Evolutionary conservation across 169 alveolate species (phyloP).

Genomic region (Plasmodium billcollinsi): DNA sequence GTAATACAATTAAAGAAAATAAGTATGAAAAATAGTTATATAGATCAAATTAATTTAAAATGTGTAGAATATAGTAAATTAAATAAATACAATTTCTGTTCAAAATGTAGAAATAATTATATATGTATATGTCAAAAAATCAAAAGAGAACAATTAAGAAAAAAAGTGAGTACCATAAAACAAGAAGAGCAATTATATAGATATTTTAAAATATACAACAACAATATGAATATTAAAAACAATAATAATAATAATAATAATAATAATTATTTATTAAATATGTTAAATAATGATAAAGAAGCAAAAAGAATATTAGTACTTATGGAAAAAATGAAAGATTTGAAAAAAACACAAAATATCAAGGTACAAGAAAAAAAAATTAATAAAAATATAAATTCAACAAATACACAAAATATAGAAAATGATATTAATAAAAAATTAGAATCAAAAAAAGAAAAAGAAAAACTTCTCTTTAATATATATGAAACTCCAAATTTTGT

Average conservation of each 20-base stretch:
- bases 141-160: conserved; percentile 30
- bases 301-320: background rate
- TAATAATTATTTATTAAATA: background rate
- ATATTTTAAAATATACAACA: background rate
- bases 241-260: no score
- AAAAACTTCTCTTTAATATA: background rate
- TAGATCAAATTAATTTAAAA: conserved; percentile 70
- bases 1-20: conserved; percentile 53
- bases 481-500: conserved; percentile 19
- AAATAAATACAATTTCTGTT: conserved; percentile 22
- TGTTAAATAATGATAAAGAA: no score
- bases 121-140: conserved; percentile 52
- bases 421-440: background rate
- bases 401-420: background rate
- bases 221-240: background rate
- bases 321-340: background rate
- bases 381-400: background rate
- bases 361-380: background rate
- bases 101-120: conserved; percentile 44
- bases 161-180: conserved; percentile 40
- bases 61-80: conserved; percentile 55
- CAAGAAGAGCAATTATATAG: conserved; percentile 1
- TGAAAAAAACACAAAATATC: background rate
- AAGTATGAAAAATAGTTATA: background rate
- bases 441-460: background rate